A percentile compares a stretch with the other conserved stretches of the same genome.
These are phyloP conservation scores for Parsonsia alboflavescens DNA, from an alignment of 257 asterid genomes.

Conservation along the genomic window DNA sequence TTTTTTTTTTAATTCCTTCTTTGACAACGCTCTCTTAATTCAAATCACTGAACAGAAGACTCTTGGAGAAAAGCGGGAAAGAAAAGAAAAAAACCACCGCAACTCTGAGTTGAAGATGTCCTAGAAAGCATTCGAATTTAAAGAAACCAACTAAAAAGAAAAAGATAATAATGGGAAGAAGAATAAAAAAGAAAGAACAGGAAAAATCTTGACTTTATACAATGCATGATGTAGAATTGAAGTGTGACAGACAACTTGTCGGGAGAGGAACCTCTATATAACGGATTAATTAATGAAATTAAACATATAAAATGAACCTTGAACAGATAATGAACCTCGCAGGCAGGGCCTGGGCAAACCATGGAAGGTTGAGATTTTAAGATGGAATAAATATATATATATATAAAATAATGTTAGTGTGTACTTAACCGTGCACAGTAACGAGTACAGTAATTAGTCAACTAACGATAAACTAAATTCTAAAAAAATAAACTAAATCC, in stretches of 20 bases:
- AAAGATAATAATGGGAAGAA: background rate
- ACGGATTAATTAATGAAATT: constrained; percentile 28
- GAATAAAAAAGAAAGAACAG: constrained; percentile 14
- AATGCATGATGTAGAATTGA: constrained; percentile 33
- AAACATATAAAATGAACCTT: constrained; percentile 14
- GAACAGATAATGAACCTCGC: constrained; percentile 29
- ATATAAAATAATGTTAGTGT: no score
- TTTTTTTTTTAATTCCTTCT: no score
- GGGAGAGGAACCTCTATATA: constrained; percentile 24
- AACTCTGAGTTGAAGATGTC: no score
- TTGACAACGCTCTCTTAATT: background rate
- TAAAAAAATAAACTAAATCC: no score
- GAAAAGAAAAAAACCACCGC: no score
- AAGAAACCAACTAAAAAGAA: constrained; percentile 31
- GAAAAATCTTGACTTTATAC: constrained; percentile 25
- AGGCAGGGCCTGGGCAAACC: constrained; percentile 37
- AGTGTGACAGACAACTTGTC: constrained; percentile 23
- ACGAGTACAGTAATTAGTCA: no score
- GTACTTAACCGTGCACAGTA: no score
- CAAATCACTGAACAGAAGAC: constrained; percentile 9
- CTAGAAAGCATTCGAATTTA: constrained; percentile 28
- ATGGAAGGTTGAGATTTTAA: constrained; percentile 30
- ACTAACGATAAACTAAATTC: no score
- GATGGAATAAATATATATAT: no score
- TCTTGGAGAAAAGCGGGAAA: no score